Percentiles rank a stretch among this genome's conserved stretches.
phyloP scores from a whole-genome alignment of 495 filamentous ascomycete genomes.

The Aspergillus funiculosus region DNA sequence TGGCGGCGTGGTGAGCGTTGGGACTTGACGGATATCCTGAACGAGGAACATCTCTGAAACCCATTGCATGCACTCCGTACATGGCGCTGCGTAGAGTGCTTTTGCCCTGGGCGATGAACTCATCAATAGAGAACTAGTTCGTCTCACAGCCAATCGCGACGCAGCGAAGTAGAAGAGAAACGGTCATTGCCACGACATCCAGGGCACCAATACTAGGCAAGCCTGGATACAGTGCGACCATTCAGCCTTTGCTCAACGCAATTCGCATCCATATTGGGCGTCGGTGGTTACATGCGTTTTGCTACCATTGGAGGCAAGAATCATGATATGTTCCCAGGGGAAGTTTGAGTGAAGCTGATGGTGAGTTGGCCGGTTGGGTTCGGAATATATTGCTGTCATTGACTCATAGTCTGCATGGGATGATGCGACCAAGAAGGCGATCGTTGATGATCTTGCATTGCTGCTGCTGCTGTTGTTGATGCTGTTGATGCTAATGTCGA shows the following conservation, averaged over 20 bases:
- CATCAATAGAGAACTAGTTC: slow-evolving; percentile 1
- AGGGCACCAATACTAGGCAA: slow-evolving; percentile 4
- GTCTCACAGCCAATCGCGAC: neutral
- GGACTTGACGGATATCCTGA: slow-evolving; percentile 15
- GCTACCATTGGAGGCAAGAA: slow-evolving; percentile 9
- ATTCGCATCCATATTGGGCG: slow-evolving; percentile 15
- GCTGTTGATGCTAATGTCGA: no score
- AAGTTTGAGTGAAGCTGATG: slow-evolving; percentile 8
- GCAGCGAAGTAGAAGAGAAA: slow-evolving; percentile 3
- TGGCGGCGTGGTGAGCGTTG: slow-evolving; percentile 16
- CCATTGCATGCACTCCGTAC: slow-evolving; percentile 7
- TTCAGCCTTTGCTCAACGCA: slow-evolving; percentile 7
- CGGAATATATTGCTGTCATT: slow-evolving; percentile 2
- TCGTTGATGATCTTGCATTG: neutral
- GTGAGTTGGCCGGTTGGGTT: slow-evolving; percentile 10
- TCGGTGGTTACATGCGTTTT: slow-evolving; percentile 7
- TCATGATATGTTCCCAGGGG: neutral
- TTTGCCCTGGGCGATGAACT: slow-evolving; percentile 7
- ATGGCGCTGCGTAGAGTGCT: neutral
- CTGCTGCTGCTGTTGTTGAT: neutral
- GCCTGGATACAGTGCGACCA: slow-evolving; percentile 6
- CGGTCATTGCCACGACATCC: neutral
- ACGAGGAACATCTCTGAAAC: slow-evolving; percentile 11
- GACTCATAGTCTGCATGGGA: neutral
- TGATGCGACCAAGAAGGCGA: neutral